These are phyloP conservation scores for Rhododendron henanense DNA, from an alignment of 148 eudicot species.

Conservation along the genomic window DNA sequence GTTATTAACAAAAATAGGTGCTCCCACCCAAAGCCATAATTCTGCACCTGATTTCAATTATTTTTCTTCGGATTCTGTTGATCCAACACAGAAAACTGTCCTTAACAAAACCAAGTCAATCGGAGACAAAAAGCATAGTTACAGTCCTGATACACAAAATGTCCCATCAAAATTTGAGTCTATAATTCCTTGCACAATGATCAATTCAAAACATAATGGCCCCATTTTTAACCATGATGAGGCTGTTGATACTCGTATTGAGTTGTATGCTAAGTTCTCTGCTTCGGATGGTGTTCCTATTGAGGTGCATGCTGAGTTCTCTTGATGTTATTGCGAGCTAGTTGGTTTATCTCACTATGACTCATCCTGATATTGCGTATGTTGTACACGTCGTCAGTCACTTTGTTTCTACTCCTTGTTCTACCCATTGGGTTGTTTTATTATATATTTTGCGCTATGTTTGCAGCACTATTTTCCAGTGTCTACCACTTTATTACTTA, in stretches of 20 bases:
- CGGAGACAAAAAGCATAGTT: neutral
- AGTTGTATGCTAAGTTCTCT: neutral
- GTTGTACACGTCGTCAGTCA: too few relatives aligned
- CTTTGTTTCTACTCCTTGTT: neutral
- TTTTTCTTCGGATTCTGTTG: neutral
- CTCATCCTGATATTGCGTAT: neutral
- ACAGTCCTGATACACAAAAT: neutral
- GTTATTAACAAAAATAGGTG: constrained; percentile 2
- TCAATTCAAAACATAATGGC: too few relatives aligned
- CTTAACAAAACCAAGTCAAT: neutral
- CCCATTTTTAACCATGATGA: too few relatives aligned
- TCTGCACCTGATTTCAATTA: neutral
- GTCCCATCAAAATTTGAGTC: too few relatives aligned
- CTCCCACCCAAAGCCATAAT: neutral
- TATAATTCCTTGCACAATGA: too few relatives aligned
- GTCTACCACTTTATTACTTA: neutral
- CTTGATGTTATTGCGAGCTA: neutral
- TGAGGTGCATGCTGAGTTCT: too few relatives aligned
- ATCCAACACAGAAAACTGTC: neutral
- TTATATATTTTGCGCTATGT: neutral
- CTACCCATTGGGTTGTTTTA: neutral
- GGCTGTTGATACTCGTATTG: neutral
- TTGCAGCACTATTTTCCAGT: neutral
- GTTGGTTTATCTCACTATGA: neutral
- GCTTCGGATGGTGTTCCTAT: too few relatives aligned